Percentiles rank a stretch among this genome's conserved stretches.
These are phyloP conservation scores for Allomyces macrogynus DNA, from an alignment of 192 early-diverging fungal genomes.

Conservation along the genomic window DNA sequence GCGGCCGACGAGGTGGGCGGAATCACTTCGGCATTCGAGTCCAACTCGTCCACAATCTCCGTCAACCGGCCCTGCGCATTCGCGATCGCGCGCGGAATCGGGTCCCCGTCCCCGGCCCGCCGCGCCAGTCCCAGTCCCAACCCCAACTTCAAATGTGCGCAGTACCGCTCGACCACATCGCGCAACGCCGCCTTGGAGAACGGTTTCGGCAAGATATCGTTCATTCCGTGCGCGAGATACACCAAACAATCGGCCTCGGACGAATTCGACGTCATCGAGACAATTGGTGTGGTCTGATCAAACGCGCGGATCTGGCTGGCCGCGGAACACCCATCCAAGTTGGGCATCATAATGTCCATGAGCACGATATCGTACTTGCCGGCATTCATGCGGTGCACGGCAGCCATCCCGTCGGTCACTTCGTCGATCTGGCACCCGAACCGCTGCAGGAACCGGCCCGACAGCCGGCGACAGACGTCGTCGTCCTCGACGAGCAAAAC, in stretches of 20 bases:
- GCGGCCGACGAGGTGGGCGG: too few species aligned
- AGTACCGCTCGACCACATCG: constrained; percentile 33
- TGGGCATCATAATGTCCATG: constrained; percentile 60
- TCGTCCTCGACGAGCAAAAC: constrained; percentile 53
- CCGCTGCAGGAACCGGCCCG: constrained; percentile 30
- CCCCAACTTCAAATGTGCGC: constrained; percentile 16
- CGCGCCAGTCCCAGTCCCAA: too few species aligned
- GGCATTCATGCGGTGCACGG: constrained; percentile 32
- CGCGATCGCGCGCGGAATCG: too few species aligned
- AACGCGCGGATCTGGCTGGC: constrained; percentile 50
- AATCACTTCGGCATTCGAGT: too few species aligned
- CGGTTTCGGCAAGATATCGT: constrained; percentile 50
- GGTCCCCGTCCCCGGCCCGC: too few species aligned
- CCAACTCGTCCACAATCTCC: too few species aligned
- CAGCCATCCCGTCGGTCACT: constrained; percentile 44
- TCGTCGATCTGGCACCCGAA: constrained; percentile 51
- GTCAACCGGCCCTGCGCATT: too few species aligned
- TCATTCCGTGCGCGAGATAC: constrained; percentile 52
- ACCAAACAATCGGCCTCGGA: constrained; percentile 39
- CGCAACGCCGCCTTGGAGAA: constrained; percentile 29
- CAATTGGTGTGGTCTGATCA: constrained; percentile 46
- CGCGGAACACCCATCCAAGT: constrained; percentile 44
- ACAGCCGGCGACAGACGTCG: constrained; percentile 27
- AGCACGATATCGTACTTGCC: constrained; percentile 56
- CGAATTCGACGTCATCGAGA: constrained; percentile 55